Evolutionary conservation across 1,284 basidiomycete genomes (phyloP), one percentile per base, ranked within the genome.

Genomic region (Pisolithus thermaeus): DNA sequence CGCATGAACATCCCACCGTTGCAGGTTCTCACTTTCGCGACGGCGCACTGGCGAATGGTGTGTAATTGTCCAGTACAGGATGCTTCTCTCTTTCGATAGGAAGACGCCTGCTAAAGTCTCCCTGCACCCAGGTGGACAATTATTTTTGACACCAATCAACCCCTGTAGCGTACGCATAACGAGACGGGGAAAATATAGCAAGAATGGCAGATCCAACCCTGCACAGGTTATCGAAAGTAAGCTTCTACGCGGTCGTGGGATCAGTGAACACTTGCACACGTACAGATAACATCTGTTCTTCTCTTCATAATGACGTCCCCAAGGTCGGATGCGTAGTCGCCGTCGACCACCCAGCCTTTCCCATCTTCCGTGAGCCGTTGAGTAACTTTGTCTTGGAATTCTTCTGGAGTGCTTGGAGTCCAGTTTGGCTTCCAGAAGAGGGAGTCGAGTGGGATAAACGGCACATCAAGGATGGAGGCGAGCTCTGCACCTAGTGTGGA

Each of bases 141-240:
- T 67, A 9, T 44, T 36, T 4, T 64, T 49, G 18, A 70, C 50
- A 2, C 73, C 52, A 36, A 80, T 44, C 7, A 81, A 56, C n/a
- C 81, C 75, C 43, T 65, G 56, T 36, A 81, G 59, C 7, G 80
- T 82, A 38, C 80, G 72, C 32, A 65, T 37, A 47, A 74, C 57
- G 32, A 82, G 56, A 5, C 80, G 75, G 36, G 79, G 76, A 56
- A 83, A 75, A 64, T 81, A 82, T 5, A 80, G 68, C 4, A 69
- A n/a, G 36, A 83, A 69, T n/a, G 81, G 81, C 7, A 79, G 79
- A 59, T 82, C 79, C 18, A 83, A 68, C 81, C 80, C 80, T 82
- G 23, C 27, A n/a, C 18, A 6, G n/a, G 8, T 43, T 8, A 35
- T 35, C 12, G 32, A 8, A 25, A 18, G 9, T 8, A 16, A 11